phyloP scores from a whole-genome alignment of 495 filamentous ascomycete genomes.

The Xylaria bambusicola region DNA sequence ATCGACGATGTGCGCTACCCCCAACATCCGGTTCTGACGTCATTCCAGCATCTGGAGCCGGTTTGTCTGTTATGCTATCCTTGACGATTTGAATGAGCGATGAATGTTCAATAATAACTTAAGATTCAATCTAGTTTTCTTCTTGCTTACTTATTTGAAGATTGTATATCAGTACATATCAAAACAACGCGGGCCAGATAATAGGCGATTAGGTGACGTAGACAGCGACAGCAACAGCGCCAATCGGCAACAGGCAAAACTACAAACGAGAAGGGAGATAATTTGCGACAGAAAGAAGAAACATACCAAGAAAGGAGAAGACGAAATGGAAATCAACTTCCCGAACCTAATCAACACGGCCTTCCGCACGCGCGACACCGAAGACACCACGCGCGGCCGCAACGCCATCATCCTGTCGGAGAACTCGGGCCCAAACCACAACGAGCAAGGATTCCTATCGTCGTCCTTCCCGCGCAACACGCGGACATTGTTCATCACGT shows the following conservation, averaged over 20 bases:
- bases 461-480: constrained; percentile 38
- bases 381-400: constrained; percentile 23
- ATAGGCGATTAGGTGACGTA: no score
- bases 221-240: no score
- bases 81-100: no score
- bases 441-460: constrained; percentile 41
- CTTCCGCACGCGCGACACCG: constrained; percentile 30
- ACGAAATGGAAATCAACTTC: constrained; percentile 37
- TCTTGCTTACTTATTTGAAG: no score
- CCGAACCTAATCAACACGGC: constrained; percentile 34
- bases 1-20: no score
- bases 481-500: constrained; percentile 64
- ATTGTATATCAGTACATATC: no score
- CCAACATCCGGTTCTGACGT: no score
- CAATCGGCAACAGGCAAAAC: not conserved
- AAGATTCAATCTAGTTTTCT: no score
- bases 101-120: no score
- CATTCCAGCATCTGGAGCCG: no score
- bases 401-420: constrained; percentile 38
- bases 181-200: no score
- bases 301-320: not conserved
- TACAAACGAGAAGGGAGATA: not conserved
- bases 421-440: constrained; percentile 32
- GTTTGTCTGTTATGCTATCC: no score
- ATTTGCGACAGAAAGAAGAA: not conserved